phyloP scores from a whole-genome alignment of 345 rosid species.

The Theobroma cacao region DNA sequence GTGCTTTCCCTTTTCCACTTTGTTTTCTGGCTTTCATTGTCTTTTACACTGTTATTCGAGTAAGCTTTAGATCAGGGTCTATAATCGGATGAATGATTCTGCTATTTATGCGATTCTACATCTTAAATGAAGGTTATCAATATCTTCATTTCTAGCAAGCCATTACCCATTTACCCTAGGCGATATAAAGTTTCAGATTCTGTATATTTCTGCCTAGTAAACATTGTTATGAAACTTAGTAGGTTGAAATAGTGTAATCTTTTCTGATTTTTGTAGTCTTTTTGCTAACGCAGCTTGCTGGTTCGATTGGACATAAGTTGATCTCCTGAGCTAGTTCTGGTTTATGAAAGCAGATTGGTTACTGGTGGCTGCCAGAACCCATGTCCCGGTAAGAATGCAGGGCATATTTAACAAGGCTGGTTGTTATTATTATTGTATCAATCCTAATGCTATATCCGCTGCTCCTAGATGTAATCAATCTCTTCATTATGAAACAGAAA shows the following conservation, averaged over 20 bases:
- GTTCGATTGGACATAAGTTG: conserved; percentile 42
- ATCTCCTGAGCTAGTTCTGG: conserved; percentile 12
- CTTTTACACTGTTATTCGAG: background rate
- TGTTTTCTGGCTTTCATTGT: background rate
- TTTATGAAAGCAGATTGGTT: conserved; percentile 8
- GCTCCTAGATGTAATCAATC: background rate
- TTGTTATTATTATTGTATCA: background rate
- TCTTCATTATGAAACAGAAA: conserved; percentile 6
- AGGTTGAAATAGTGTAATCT: background rate
- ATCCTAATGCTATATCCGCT: background rate
- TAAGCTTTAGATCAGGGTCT: background rate
- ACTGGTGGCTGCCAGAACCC: background rate
- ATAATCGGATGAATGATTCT: background rate
- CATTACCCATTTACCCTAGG: background rate
- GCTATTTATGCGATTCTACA: background rate
- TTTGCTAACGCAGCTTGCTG: conserved; percentile 39
- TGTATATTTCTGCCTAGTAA: background rate
- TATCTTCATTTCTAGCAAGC: background rate
- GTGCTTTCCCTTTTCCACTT: background rate
- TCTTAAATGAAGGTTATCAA: background rate
- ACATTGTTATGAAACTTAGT: background rate
- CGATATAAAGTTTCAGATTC: background rate
- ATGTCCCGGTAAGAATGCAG: conserved; percentile 9
- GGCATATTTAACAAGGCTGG: background rate
- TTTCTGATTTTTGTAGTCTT: conserved; percentile 1